A percentile compares a stretch with the other conserved stretches of the same genome.
These are phyloP conservation scores for Phytophthora sojae DNA, from an alignment of 352 stramenopile genomes.

Conservation along the genomic window DNA sequence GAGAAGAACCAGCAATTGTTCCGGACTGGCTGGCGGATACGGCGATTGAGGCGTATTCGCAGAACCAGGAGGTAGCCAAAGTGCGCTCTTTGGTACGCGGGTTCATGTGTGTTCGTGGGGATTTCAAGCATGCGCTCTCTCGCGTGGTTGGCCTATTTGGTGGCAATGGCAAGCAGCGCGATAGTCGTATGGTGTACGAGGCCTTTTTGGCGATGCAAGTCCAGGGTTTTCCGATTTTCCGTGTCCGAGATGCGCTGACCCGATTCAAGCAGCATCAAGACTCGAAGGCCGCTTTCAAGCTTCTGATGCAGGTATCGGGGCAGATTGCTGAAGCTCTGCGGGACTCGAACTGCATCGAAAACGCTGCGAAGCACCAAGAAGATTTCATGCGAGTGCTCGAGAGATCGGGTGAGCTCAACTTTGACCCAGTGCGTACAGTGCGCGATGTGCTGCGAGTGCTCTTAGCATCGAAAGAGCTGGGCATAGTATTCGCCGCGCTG, in stretches of 20 bases:
- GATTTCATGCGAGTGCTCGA: conserved; percentile 30
- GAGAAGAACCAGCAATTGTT: conserved; percentile 31
- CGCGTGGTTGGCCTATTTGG: conserved; percentile 31
- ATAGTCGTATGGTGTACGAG: conserved; percentile 48
- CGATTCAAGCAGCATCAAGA: conserved; percentile 57
- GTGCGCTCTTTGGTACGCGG: conserved; percentile 53
- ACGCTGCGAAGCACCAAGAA: conserved; percentile 6
- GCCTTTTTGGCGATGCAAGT: conserved; percentile 56
- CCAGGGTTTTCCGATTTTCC: conserved; percentile 50
- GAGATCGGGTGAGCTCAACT: conserved; percentile 21
- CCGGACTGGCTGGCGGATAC: conserved; percentile 44
- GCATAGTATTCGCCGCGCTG: conserved; percentile 42
- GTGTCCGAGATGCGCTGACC: conserved; percentile 48
- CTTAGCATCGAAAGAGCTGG: conserved; percentile 38
- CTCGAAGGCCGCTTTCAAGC: conserved; percentile 31
- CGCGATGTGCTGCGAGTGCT: conserved; percentile 43
- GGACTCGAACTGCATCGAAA: conserved; percentile 19
- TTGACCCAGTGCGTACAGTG: conserved; percentile 30
- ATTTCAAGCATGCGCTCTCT: conserved; percentile 45
- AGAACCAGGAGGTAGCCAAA: conserved; percentile 55
- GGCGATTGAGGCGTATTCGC: conserved; percentile 46
- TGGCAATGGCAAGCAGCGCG: conserved; percentile 32
- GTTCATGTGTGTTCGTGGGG: conserved; percentile 43
- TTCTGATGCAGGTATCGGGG: conserved; percentile 47
- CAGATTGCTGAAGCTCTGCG: conserved; percentile 39